Evolutionary conservation across 768 basidiomycete genomes (phyloP), one percentile per base, ranked within the genome.

Genomic region (Brasilioporus rufonigricans): DNA sequence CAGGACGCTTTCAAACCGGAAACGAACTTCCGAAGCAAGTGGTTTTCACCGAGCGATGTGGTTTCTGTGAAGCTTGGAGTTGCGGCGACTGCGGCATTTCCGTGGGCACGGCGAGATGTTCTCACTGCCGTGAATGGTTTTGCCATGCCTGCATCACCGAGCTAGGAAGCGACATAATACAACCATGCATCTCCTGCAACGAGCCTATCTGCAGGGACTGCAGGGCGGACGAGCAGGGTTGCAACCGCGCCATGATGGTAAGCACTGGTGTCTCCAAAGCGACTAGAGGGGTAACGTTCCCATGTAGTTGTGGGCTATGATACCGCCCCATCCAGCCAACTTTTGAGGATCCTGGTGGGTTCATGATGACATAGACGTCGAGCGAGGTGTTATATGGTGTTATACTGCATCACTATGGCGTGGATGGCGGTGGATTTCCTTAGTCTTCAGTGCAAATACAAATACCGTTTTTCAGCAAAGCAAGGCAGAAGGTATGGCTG

Each of bases 41-140:
- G 1, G 23, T 18, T n/a, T 35, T 65, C 4, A 5, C n/a, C 21
- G n/a, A 9, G 1, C 3, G 1, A 7, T 65, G 63, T 33, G 7
- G 1, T 0, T 26, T 11, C 2, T 64, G 64, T n/a, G 5, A 18
- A 1, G 7, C 12, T 4, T 60, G 53, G 61, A 38, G 18, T 12
- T 64, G 64, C 36, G 9, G 4, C 19, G 27, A 41, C 9, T 65
- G 63, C n/a, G 1, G 32, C 11, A 5, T 5, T 2, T 31, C 35
- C 11, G 5, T 3, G 10, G 32, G 35, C 5, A 26, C 44, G 12
- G 19, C 31, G 4, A 35, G 1, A 3, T 65, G 63, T 8, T 12
- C 13, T 18, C 19, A 29, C 12, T 63, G 60, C 19, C 0, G 12
- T 19, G 0, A 5, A 4, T 60, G 52, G 64, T 50, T 33, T 26